A percentile compares a stretch with the other conserved stretches of the same genome.
Conservation (phyloP, 192 early-diverging fungal species). For the Physocladia obscura region DNA sequence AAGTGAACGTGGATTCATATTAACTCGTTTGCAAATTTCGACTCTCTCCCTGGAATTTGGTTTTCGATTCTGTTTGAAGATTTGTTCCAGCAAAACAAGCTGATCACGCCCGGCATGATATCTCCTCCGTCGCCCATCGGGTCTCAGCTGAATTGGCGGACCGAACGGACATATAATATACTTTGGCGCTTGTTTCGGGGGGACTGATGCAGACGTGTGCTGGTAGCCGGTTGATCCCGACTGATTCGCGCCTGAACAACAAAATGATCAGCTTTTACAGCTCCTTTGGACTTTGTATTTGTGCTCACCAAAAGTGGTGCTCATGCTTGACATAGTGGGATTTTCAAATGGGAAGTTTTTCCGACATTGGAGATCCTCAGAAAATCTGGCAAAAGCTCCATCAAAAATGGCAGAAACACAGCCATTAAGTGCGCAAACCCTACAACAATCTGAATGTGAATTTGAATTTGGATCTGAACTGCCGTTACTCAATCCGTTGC, state of each 20-base stretch:
- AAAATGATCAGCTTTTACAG: neutral
- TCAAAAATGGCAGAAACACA: too few relatives aligned
- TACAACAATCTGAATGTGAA: too few relatives aligned
- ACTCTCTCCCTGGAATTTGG: conserved; percentile 80
- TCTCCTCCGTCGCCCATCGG: conserved; percentile 17
- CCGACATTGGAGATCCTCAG: neutral
- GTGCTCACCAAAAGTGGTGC: neutral
- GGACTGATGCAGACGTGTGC: neutral
- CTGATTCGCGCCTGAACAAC: neutral
- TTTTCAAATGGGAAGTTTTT: too few relatives aligned
- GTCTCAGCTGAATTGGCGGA: conserved; percentile 23
- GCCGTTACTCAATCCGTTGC: too few relatives aligned
- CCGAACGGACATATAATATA: conserved; percentile 29
- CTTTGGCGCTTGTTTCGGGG: too few relatives aligned
- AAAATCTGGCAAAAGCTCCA: too few relatives aligned
- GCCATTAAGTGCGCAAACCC: too few relatives aligned
- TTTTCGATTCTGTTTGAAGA: conserved; percentile 76
- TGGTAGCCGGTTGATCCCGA: neutral
- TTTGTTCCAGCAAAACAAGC: conserved; percentile 68
- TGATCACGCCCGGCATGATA: conserved; percentile 49
- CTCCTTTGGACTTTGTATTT: neutral
- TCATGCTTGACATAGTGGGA: too few relatives aligned
- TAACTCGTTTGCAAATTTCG: conserved; percentile 72
- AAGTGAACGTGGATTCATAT: conserved; percentile 87
- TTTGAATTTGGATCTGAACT: too few relatives aligned